phyloP scores from a whole-genome alignment of 2,329 filamentous ascomycete genomes.

The Beauveria sp. region DNA sequence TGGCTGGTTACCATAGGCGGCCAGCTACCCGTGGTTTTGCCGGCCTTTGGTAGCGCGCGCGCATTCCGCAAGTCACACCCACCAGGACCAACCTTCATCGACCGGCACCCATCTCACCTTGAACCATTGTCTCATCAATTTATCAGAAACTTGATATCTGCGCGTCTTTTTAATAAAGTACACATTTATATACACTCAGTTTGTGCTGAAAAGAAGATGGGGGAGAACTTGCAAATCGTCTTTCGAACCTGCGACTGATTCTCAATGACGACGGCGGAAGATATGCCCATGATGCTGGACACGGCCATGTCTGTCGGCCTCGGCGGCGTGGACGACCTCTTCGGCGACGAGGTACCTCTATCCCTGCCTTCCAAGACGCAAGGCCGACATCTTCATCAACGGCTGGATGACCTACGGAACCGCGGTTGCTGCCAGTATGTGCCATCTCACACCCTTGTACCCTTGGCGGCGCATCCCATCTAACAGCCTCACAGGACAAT shows the following conservation, averaged over 20 bases:
- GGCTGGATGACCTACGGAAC: conserved; percentile 68
- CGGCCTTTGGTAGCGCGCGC: not conserved
- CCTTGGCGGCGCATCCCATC: not conserved
- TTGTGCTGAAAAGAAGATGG: not conserved
- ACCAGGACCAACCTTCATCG: not conserved
- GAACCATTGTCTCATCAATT: not conserved
- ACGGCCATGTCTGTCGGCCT: conserved; percentile 41
- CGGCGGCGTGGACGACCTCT: conserved; percentile 65
- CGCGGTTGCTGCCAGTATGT: conserved; percentile 76
- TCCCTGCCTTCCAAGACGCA: conserved; percentile 40
- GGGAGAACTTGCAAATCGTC: not conserved
- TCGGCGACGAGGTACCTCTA: conserved; percentile 60
- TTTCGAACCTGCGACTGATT: not conserved
- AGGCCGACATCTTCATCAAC: conserved; percentile 58
- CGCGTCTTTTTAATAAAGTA: not conserved
- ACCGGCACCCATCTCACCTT: not conserved
- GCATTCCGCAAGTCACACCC: not conserved
- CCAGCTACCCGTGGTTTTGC: not conserved
- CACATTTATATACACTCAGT: not conserved
- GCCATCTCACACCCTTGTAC: not conserved
- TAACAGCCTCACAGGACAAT: conserved; percentile 51
- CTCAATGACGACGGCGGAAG: conserved; percentile 26
- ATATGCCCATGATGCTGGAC: conserved; percentile 37
- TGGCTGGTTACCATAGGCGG: too few relatives aligned
- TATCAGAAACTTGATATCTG: not conserved